Conservation (phyloP, 768 basidiomycete genomes). For the Candolleomyces efflorescens region DNA sequence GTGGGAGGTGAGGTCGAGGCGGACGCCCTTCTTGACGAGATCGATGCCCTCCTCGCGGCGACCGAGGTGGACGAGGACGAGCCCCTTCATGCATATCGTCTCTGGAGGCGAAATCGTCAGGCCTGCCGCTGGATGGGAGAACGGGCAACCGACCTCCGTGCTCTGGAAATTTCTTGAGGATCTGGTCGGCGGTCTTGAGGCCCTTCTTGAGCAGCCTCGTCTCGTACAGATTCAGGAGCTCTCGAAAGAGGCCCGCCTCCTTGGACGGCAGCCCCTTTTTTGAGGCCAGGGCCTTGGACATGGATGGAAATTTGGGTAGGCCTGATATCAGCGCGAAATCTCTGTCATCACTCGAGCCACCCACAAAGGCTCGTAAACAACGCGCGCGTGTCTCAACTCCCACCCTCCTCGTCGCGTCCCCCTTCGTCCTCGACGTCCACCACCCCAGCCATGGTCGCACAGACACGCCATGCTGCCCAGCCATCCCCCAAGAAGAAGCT, state of each 20-base stretch:
- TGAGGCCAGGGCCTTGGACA: conserved; percentile 34
- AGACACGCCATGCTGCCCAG: conserved; percentile 58
- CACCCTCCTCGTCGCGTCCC: conserved; percentile 11
- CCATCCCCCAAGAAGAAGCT: conserved; percentile 57
- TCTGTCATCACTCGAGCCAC: no score
- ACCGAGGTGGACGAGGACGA: conserved; percentile 78
- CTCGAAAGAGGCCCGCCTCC: conserved; percentile 82
- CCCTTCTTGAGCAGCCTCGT: conserved; percentile 85
- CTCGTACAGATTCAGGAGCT: conserved; percentile 85
- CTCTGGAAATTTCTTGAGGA: conserved; percentile 92
- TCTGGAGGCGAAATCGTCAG: conserved; percentile 43
- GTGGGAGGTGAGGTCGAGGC: conserved; percentile 79
- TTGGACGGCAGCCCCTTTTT: conserved; percentile 73
- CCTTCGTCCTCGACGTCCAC: conserved; percentile 17
- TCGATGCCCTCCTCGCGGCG: conserved; percentile 78
- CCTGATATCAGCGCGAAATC: no score
- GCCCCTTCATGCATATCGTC: conserved; percentile 94
- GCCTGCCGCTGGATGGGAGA: neutral
- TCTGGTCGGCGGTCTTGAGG: conserved; percentile 85
- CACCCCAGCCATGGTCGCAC: conserved; percentile 54
- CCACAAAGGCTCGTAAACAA: conserved; percentile 38
- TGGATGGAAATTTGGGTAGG: conserved; percentile 13
- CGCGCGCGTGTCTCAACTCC: conserved; percentile 26
- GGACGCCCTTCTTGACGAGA: conserved; percentile 79
- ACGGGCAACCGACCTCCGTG: conserved; percentile 75